These are phyloP conservation scores for Erigeron philadelphicus DNA, from an alignment of 140 eudicot genomes.

Conservation along the genomic window DNA sequence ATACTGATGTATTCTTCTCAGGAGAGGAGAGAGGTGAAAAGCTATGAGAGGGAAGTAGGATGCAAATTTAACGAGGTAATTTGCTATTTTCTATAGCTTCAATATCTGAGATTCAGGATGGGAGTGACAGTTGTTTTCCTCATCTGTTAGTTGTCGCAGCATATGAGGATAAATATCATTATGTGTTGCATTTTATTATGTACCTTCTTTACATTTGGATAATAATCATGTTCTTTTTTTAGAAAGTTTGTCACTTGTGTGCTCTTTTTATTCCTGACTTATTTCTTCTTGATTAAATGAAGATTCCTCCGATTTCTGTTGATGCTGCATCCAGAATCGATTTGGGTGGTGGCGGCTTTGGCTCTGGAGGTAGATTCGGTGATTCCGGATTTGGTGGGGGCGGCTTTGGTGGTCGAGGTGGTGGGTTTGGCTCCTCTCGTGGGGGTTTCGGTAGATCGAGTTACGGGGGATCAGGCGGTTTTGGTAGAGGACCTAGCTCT, in stretches of 20 bases:
- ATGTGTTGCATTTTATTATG: neutral
- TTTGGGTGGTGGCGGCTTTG: conserved; percentile 55
- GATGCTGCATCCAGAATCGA: conserved; percentile 51
- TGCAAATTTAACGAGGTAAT: conserved; percentile 66
- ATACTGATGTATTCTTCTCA: conserved; percentile 59
- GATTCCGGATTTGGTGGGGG: conserved; percentile 27
- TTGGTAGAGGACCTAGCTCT: conserved; percentile 36
- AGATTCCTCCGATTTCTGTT: conserved; percentile 72
- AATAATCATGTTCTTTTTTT: neutral
- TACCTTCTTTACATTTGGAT: neutral
- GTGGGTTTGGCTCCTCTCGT: conserved; percentile 38
- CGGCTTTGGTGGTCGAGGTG: conserved; percentile 35
- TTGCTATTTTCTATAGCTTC: neutral
- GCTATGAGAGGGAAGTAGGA: conserved; percentile 76
- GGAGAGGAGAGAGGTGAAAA: conserved; percentile 61
- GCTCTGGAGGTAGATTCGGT: conserved; percentile 56
- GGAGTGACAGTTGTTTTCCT: neutral
- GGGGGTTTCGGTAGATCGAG: conserved; percentile 52
- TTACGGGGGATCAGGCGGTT: conserved; percentile 45
- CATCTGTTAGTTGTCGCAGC: neutral
- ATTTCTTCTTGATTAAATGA: conserved; percentile 7
- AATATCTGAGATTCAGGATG: neutral
- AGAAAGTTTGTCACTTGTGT: neutral
- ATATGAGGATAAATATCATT: neutral
- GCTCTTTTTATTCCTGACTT: neutral